Base-by-base conservation (phyloP, 2,329 filamentous ascomycete species). In the Septoria linicola region DNA sequence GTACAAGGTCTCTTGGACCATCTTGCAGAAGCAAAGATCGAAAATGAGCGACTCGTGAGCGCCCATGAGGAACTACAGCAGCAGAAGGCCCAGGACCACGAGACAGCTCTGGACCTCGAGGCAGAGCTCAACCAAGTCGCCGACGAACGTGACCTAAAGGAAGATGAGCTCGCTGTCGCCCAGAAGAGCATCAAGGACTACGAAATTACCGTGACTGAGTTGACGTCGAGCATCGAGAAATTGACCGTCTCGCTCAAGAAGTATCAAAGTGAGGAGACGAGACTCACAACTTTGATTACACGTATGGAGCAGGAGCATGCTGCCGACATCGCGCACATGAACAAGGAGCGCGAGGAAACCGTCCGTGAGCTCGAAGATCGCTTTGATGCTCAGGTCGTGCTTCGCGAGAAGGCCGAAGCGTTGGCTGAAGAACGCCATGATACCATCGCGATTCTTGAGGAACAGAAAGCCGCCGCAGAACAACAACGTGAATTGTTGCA, bases 271-370 rank as follows among this genome's bases (percentile, higher is more conserved):
- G 72, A 76, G 25, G 67, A 74, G 42, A 59, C 66, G 17, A 62
- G 64, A 11, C 60, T 74, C 30, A 67, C 68, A 3, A 52, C 58
- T 14, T 66, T 73, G 6, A 68, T 75, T 32, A 66, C 60, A 2
- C 60, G 59, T 3, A 70, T 74, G 54, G 73, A 76, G 55, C 54
- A 66, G 10, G 67, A 73, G 23, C 70, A 75, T 48, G 54, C 60
- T 3, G 59, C 61, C 1, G 61, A 61, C 14, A 64, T 76, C 11
- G 60, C 55, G 2, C 63, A 68, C 36, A 68, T 76, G 63, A 68
- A 73, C 47, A 53, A 64, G 14, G 69, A 72, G 34, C 69, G 73
- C 49, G 65, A 67, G 5, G 62, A 65, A 13, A 64, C 58, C 4
- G 63, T 74, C 1, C 55, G 62, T 3, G 66, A 68, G 1, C 64